Base-by-base conservation (phyloP, 805 yeast genomes). In the Starmerella cellae region DNA sequence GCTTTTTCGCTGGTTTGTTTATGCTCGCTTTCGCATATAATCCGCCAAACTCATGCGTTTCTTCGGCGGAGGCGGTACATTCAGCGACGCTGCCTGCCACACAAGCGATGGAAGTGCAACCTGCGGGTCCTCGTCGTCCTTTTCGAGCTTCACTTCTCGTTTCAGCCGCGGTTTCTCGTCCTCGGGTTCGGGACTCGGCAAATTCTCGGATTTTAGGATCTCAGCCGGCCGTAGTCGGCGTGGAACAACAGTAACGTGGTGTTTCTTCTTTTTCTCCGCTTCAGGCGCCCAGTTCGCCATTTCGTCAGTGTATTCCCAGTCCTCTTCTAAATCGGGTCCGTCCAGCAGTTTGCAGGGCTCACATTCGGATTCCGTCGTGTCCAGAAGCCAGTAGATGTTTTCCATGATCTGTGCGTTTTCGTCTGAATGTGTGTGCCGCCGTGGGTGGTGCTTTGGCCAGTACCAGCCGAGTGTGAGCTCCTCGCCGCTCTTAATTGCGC, bases 401-500 rank as follows among this genome's bases (percentile, higher is more conserved):
- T 19, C 21, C 8, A 41, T 31, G 2, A 24, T 17, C 5, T 21
- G 20, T 9, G 39, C 14, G n/a, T 20, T 23, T 2, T 28, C 27
- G 4, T 3, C 29, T n/a, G n/a, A n/a, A 17, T 17, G 18, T 16
- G 17, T n/a, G 11, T 5, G 29, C n/a, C 31, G 21, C 5, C 84
- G 80, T 2, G 96, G 94, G 57, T 85, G 95, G 16, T 64, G 49
- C 3, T 61, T 56, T 55, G 85, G 94, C 94, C 95, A 88, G 46
- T 79, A 82, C 97, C 97, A 88, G 2, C 77, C 73, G 9, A 84
- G 60, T 0, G 87, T 70, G 18, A 88, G 60, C 55, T 87, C 96
- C 31, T 76, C 73, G n/a, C 75, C 84, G 9, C 68, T 60, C 39
- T 67, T 65, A 22, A 87, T 71, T 2, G 73, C 72, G 37, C 65